Percentiles rank a stretch among this genome's conserved stretches.
These are phyloP conservation scores for Allomyces macrogynus DNA, from an alignment of 192 early-diverging fungal species.

Conservation along the genomic window DNA sequence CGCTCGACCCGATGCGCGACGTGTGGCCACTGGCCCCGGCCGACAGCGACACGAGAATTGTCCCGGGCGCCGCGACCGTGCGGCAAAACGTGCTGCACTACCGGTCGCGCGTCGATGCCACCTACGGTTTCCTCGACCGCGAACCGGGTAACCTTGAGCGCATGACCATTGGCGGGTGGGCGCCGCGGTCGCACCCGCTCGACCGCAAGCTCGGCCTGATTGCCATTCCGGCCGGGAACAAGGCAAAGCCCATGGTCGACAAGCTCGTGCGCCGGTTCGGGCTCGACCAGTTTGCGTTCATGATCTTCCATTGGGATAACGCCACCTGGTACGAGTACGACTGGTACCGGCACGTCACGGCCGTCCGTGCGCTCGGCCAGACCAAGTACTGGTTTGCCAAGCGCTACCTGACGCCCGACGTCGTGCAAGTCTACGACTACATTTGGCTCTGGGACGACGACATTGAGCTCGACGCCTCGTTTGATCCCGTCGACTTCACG, in stretches of 20 bases:
- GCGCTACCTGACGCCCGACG: neutral
- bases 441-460: constrained; percentile 1
- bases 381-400: neutral
- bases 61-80: too few relatives aligned
- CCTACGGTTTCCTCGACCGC: neutral
- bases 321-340: neutral
- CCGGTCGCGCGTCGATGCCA: neutral
- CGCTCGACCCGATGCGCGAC: too few relatives aligned
- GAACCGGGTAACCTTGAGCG: neutral
- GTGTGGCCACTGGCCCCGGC: too few relatives aligned
- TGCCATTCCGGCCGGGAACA: neutral
- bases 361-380: neutral
- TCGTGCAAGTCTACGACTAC: neutral
- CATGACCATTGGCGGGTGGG: neutral
- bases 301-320: neutral
- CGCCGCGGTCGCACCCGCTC: neutral
- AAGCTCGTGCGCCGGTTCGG: constrained; percentile 1
- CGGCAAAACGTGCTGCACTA: too few relatives aligned
- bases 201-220: neutral
- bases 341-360: neutral
- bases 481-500: neutral
- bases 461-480: neutral
- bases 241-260: neutral
- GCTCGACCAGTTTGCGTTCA: neutral
- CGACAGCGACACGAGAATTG: too few relatives aligned